These are phyloP conservation scores for Apiosordaria backusii DNA, from an alignment of 495 filamentous ascomycete genomes.

Conservation along the genomic window DNA sequence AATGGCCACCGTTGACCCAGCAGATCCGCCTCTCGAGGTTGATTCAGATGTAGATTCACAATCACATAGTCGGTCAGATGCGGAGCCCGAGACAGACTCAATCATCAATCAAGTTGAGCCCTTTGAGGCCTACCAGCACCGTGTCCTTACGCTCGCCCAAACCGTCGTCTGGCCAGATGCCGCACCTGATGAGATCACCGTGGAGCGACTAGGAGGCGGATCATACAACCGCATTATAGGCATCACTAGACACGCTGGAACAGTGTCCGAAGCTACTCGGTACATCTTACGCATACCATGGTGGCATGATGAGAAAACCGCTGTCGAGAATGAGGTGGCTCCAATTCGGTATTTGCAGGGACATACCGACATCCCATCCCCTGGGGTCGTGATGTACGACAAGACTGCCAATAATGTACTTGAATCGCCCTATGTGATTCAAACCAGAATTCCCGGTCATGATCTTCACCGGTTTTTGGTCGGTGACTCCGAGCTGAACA, in stretches of 20 bases:
- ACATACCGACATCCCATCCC: slow-evolving; percentile 1
- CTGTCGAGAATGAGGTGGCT: not conserved
- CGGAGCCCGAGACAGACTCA: not conserved
- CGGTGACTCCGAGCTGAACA: not conserved
- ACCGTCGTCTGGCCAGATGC: slow-evolving; percentile 1
- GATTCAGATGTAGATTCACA: too few species aligned
- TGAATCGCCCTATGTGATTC: not conserved
- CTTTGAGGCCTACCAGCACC: not conserved
- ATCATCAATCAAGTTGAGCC: not conserved
- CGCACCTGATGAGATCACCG: not conserved
- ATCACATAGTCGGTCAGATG: too few species aligned
- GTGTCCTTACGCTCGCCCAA: not conserved
- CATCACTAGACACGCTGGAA: not conserved
- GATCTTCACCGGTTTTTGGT: not conserved
- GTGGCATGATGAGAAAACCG: not conserved
- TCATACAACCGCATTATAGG: slow-evolving; percentile 13
- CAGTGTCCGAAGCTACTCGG: not conserved
- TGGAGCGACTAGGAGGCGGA: not conserved
- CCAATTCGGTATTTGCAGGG: not conserved
- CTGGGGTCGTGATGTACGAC: slow-evolving; percentile 3
- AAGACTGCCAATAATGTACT: not conserved
- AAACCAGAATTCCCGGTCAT: slow-evolving; percentile 5
- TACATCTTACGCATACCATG: slow-evolving; percentile 12
- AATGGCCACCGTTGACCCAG: too few species aligned
- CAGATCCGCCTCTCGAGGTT: too few species aligned